Conservation (phyloP, 2,329 filamentous ascomycete genomes). For the Paecilomyces sp. region DNA sequence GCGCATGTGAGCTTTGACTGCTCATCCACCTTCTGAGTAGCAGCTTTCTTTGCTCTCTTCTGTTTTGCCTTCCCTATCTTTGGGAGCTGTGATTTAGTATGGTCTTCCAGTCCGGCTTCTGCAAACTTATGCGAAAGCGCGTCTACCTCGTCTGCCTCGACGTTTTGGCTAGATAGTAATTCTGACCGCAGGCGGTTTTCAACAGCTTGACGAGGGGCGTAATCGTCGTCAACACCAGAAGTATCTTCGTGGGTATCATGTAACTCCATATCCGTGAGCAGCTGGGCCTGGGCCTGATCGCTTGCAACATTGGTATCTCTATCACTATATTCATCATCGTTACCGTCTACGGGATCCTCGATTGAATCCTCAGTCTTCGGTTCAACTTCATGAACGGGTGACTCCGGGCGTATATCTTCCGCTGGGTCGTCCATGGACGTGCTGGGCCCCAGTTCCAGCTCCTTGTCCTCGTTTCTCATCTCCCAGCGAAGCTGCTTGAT, state of each 20-base stretch:
- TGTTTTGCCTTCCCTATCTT: constrained; percentile 48
- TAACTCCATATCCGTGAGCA: background rate
- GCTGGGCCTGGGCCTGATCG: background rate
- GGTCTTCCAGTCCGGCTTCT: constrained; percentile 9
- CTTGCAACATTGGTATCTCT: background rate
- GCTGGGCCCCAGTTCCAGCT: constrained; percentile 24
- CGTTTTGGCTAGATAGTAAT: constrained; percentile 4
- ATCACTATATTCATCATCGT: background rate
- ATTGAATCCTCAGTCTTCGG: background rate
- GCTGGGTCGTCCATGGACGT: background rate
- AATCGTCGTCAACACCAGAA: constrained; percentile 29
- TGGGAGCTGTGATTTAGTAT: constrained; percentile 11
- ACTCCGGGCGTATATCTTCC: background rate
- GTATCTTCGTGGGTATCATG: background rate
- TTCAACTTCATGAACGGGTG: background rate
- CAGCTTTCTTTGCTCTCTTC: constrained; percentile 45
- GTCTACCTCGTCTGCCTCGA: constrained; percentile 8
- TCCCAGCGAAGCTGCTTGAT: constrained; percentile 71
- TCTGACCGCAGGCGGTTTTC: constrained; percentile 28
- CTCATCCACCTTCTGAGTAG: constrained; percentile 19
- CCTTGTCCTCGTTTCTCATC: constrained; percentile 72
- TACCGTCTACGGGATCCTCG: background rate
- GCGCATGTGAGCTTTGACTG: constrained; percentile 58
- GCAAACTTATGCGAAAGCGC: constrained; percentile 11
- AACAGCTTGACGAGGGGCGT: constrained; percentile 35